These are phyloP conservation scores for Ceratobasidium sp. DNA, from an alignment of 1,284 basidiomycete genomes.

Conservation along the genomic window DNA sequence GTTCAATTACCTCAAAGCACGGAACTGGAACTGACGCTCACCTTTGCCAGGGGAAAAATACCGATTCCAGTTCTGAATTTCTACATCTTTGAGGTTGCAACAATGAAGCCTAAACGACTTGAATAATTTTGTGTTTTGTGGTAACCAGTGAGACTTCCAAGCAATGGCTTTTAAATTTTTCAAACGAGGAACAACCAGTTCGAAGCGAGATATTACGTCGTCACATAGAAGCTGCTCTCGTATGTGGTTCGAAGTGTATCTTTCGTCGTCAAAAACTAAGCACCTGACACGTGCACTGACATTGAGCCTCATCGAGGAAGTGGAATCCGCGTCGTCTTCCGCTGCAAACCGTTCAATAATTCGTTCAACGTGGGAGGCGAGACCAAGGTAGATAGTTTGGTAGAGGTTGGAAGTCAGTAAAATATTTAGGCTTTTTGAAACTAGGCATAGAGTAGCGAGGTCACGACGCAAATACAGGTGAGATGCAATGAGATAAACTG, in stretches of 20 bases:
- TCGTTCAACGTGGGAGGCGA: slow-evolving; percentile 13
- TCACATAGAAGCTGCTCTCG: slow-evolving; percentile 21
- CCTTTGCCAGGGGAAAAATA: too few species aligned
- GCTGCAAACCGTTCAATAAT: not conserved
- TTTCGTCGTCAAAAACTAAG: slow-evolving; percentile 25
- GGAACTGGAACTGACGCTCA: too few species aligned
- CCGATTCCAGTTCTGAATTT: slow-evolving; percentile 11
- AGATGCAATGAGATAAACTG: not conserved
- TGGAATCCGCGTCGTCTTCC: not conserved
- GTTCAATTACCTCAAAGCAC: not conserved
- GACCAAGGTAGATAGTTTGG: not conserved
- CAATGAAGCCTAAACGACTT: slow-evolving; percentile 11
- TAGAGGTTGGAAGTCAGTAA: not conserved
- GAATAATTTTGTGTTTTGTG: slow-evolving; percentile 23
- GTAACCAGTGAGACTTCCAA: slow-evolving; percentile 33
- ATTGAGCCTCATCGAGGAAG: not conserved
- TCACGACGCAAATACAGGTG: not conserved
- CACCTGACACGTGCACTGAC: not conserved
- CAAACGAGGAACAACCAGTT: slow-evolving; percentile 11
- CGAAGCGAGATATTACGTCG: not conserved
- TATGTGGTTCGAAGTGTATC: slow-evolving; percentile 1
- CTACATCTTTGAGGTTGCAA: not conserved
- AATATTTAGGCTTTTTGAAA: not conserved
- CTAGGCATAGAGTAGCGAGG: slow-evolving; percentile 14
- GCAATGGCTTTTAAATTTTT: not conserved